A percentile compares a stretch with the other conserved stretches of the same genome.
phyloP scores from a whole-genome alignment of 2,329 filamentous ascomycete genomes.

The Ramichloridium luteum region DNA sequence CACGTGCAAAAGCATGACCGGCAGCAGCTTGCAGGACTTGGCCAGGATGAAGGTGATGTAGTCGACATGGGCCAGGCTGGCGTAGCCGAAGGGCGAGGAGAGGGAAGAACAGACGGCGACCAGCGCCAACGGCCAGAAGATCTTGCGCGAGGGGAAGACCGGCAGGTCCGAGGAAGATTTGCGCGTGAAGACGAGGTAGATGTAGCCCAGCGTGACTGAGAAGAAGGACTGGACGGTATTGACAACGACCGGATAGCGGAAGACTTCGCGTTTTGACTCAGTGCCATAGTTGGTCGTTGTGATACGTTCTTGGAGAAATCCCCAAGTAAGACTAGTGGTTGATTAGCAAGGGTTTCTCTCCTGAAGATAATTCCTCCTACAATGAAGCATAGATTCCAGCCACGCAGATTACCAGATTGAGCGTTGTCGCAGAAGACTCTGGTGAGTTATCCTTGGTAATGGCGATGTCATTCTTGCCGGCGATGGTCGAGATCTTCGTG shows the following conservation, averaged over 20 bases:
- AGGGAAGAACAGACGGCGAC: slow-evolving; percentile 81
- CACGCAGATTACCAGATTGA: slow-evolving; percentile 77
- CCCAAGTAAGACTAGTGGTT: slow-evolving; percentile 71
- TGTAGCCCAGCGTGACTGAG: slow-evolving; percentile 66
- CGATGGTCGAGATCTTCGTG: slow-evolving; percentile 4
- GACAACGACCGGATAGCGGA: slow-evolving; percentile 87
- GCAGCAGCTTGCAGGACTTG: slow-evolving; percentile 97
- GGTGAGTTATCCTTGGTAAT: slow-evolving; percentile 10
- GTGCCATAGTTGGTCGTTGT: slow-evolving; percentile 81
- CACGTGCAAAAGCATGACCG: slow-evolving; percentile 93
- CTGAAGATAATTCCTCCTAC: slow-evolving; percentile 37
- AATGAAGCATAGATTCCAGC: slow-evolving; percentile 94
- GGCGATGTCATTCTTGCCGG: slow-evolving; percentile 18
- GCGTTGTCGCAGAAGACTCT: slow-evolving; percentile 12
- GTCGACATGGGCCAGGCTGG: slow-evolving; percentile 83
- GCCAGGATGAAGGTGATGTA: slow-evolving; percentile 96
- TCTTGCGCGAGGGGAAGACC: slow-evolving; percentile 64
- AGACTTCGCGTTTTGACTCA: slow-evolving; percentile 51
- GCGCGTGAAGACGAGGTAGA: slow-evolving; percentile 59
- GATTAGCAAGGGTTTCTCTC: slow-evolving; percentile 1
- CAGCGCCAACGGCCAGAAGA: slow-evolving; percentile 66
- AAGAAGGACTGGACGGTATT: slow-evolving; percentile 92
- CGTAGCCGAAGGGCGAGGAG: slow-evolving; percentile 91
- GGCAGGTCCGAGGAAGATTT: slow-evolving; percentile 36
- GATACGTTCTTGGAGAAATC: slow-evolving; percentile 89